Evolutionary conservation across 768 basidiomycete genomes (phyloP).

Genomic region (Suillus spraguei): DNA sequence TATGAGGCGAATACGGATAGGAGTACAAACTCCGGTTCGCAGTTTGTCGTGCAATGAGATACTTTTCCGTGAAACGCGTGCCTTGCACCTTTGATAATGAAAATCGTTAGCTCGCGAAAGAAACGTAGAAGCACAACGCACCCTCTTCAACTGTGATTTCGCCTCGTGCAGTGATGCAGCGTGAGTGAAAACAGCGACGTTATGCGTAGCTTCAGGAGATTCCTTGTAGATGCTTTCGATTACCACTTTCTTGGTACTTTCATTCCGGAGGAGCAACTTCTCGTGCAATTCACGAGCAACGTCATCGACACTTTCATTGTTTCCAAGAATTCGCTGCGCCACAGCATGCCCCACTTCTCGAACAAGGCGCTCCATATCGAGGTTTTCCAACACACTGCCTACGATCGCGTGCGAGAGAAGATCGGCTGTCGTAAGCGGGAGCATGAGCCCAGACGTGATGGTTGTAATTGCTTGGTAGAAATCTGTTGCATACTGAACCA

Average conservation of each 20-base stretch:
- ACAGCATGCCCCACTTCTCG: slow-evolving; percentile 94
- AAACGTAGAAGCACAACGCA: slow-evolving; percentile 35
- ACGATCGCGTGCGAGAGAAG: slow-evolving; percentile 95
- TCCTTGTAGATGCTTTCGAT: slow-evolving; percentile 97
- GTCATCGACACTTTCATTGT: slow-evolving; percentile 95
- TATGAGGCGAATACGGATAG: slow-evolving; percentile 55
- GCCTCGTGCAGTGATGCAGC: slow-evolving; percentile 74
- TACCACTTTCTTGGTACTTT: slow-evolving; percentile 95
- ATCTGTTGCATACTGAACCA: slow-evolving; percentile 80
- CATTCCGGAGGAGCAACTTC: slow-evolving; percentile 85
- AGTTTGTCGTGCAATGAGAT: slow-evolving; percentile 72
- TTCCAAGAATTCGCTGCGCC: slow-evolving; percentile 87
- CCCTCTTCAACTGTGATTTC: slow-evolving; percentile 77
- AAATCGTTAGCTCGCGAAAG: slow-evolving; percentile 10
- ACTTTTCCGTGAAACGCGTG: slow-evolving; percentile 97
- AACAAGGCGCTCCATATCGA: slow-evolving; percentile 97
- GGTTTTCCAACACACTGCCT: slow-evolving; percentile 94
- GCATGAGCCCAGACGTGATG: slow-evolving; percentile 95
- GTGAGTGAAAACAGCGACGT: slow-evolving; percentile 82
- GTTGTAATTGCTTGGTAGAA: slow-evolving; percentile 92
- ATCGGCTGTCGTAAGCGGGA: slow-evolving; percentile 94
- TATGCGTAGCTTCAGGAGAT: slow-evolving; percentile 85
- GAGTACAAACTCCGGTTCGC: slow-evolving; percentile 54
- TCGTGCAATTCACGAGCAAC: slow-evolving; percentile 95
- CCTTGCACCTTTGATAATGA: slow-evolving; percentile 69